Base-by-base conservation (phyloP, 2,329 filamentous ascomycete genomes). In the Xylaria sp. region DNA sequence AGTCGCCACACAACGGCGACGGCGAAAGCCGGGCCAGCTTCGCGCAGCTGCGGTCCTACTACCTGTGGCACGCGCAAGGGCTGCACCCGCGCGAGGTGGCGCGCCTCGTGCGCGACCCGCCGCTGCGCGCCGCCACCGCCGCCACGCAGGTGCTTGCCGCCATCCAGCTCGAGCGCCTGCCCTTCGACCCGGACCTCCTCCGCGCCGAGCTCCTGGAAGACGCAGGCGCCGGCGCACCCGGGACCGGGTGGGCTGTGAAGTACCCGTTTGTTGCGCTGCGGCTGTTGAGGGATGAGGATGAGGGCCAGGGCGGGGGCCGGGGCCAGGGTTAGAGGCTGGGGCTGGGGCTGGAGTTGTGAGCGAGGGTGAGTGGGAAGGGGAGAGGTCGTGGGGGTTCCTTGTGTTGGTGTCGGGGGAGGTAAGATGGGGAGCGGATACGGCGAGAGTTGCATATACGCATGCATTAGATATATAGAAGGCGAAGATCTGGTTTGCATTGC, bases 21-120 rank as follows among this genome's bases (percentile, higher is more conserved):
- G n/a, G n/a, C n/a, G n/a, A n/a, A n/a, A n/a, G n/a, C n/a, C 50
- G 44, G 17, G 59, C 62, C 2, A 39, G 29, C 11, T 17, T 52
- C 2, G 61, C 75, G 1, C 66, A 71, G 2, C 69, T 89, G 1
- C 78, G 83, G 13, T 77, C 84, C 1, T 90, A 89, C 63, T 82
- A 79, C 59, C 70, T 91, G 18, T 91, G 88, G 88, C 74, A 85
- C 50, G 78, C 84, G 52, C 68, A 77, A 7, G 71, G 75, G 11
- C 72, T 89, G 17, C 60, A 67, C 0, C 74, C 85, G 0, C 63
- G 71, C 0, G 70, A 74, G 1, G 73, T 89, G 16, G 84, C 84
- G 1, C 70, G 65, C 2, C 57, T 88, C 1, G 71, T 88, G n/a
- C 77, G 86, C 1, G 73, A 83, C 8, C 85, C 85, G 13, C 85